Conservation (phyloP, 331 rosid genomes). For the Dryas integrifolia region DNA sequence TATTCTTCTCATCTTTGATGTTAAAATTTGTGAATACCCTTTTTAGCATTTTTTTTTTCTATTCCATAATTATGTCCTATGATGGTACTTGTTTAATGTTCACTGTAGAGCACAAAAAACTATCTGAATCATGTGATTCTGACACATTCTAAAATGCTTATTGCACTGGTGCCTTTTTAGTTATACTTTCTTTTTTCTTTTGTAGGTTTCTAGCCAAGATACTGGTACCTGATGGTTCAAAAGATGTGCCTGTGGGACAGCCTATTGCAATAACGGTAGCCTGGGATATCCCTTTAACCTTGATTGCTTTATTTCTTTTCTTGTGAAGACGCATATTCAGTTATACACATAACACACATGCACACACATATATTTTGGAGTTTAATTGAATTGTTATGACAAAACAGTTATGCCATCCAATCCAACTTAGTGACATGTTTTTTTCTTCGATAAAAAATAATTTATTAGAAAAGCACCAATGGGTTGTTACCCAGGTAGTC, state of each 20-base stretch:
- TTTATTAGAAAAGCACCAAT: background rate
- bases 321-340: background rate
- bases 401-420: background rate
- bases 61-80: constrained; percentile 1
- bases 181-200: background rate
- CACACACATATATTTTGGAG: background rate
- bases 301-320: constrained; percentile 23
- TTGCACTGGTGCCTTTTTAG: constrained; percentile 20
- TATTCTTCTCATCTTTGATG: background rate
- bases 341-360: background rate
- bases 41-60: constrained; percentile 7
- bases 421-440: background rate
- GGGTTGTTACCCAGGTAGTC: background rate
- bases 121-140: constrained; percentile 6
- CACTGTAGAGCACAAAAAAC: constrained; percentile 10
- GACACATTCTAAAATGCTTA: constrained; percentile 24
- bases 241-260: constrained; percentile 90
- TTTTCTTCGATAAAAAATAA: background rate
- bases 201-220: constrained; percentile 89
- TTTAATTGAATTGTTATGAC: background rate
- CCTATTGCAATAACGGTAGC: constrained; percentile 89
- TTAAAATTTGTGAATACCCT: constrained; percentile 2
- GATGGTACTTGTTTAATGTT: constrained; percentile 6
- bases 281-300: constrained; percentile 20
- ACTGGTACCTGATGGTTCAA: constrained; percentile 88